phyloP scores from a whole-genome alignment of 306 rosid genomes.

The Lotus japonicus region DNA sequence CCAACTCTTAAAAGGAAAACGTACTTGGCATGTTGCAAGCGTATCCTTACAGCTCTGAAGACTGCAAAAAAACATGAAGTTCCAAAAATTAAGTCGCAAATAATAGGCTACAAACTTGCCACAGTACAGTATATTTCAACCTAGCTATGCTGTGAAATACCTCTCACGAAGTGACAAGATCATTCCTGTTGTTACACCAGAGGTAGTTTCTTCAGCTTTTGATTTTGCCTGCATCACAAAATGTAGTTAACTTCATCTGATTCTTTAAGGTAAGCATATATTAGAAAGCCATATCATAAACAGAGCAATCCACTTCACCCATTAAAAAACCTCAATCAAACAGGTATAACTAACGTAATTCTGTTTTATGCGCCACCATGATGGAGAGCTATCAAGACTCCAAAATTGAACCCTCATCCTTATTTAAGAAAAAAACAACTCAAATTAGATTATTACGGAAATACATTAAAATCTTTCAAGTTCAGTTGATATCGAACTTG shows the following conservation, averaged over 20 bases:
- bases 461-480: not conserved
- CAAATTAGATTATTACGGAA: not conserved
- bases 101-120: not conserved
- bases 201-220: conserved; percentile 65
- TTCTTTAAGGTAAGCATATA: not conserved
- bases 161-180: conserved; percentile 89
- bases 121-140: not conserved
- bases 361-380: not conserved
- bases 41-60: conserved; percentile 63
- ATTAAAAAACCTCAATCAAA: not conserved
- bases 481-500: conserved; percentile 63
- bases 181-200: conserved; percentile 84
- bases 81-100: conserved; percentile 2
- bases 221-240: conserved; percentile 44
- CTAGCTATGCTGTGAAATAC: conserved; percentile 30
- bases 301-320: not conserved
- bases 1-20: conserved; percentile 21
- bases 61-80: conserved; percentile 46
- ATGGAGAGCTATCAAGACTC: too few species aligned
- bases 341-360: not conserved
- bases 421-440: not conserved
- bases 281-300: not conserved
- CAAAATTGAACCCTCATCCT: not conserved
- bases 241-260: not conserved
- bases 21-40: conserved; percentile 77